Evolutionary conservation across 1,284 basidiomycete species (phyloP).

Genomic region (Phenoliferia sp.): DNA sequence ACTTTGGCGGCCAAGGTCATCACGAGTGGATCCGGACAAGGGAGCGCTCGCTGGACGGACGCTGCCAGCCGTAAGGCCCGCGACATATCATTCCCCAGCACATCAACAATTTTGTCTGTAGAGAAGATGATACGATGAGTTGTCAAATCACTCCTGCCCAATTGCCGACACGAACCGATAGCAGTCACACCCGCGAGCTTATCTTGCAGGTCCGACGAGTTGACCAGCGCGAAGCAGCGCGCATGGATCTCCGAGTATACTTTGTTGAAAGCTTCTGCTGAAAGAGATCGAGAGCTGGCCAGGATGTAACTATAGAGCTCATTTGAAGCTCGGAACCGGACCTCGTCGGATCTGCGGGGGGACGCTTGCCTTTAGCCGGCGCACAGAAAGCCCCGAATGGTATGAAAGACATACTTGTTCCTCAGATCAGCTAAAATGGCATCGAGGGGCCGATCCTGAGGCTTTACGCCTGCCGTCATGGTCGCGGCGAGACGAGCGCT

Average conservation of each 20-base stretch:
- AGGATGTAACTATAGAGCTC: slow-evolving; percentile 30
- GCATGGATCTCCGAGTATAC: slow-evolving; percentile 31
- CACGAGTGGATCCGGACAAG: slow-evolving; percentile 39
- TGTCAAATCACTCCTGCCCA: not conserved
- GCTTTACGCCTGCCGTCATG: slow-evolving; percentile 19
- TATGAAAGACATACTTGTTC: slow-evolving; percentile 7
- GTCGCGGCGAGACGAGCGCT: not conserved
- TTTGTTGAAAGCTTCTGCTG: slow-evolving; percentile 34
- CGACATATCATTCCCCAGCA: slow-evolving; percentile 38
- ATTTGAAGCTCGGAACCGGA: slow-evolving; percentile 21
- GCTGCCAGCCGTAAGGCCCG: slow-evolving; percentile 37
- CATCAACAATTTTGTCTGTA: slow-evolving; percentile 33
- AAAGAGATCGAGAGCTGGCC: slow-evolving; percentile 27
- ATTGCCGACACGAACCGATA: slow-evolving; percentile 28
- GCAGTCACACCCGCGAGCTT: slow-evolving; percentile 38
- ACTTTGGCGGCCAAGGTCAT: slow-evolving; percentile 41
- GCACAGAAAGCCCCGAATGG: not conserved
- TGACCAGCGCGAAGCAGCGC: slow-evolving; percentile 34
- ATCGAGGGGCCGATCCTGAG: slow-evolving; percentile 24
- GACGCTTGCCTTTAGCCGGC: not conserved
- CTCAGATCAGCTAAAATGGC: slow-evolving; percentile 27
- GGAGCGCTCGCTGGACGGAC: slow-evolving; percentile 39
- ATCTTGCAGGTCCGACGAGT: slow-evolving; percentile 36
- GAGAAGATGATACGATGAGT: too few species aligned
- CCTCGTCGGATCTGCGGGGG: slow-evolving; percentile 15